Conservation (phyloP, 768 basidiomycete species). For the Pleurotus eryngii region DNA sequence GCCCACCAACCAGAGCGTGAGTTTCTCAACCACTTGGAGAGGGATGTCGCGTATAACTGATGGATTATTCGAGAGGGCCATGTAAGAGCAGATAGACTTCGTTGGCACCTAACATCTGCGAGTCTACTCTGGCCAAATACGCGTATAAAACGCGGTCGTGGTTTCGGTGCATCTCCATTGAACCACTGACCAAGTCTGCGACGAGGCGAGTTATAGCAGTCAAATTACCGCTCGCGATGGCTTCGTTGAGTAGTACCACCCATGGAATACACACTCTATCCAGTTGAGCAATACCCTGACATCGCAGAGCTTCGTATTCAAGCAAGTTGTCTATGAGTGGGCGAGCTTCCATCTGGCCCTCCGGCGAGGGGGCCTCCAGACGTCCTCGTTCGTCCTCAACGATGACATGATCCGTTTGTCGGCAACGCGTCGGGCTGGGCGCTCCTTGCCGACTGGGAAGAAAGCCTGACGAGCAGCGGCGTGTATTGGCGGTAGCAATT, state of each 20-base stretch:
- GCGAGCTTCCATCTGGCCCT: neutral
- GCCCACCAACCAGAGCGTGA: neutral
- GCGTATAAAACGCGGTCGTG: neutral
- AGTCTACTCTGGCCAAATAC: neutral
- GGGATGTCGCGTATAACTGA: neutral
- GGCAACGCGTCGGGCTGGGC: neutral
- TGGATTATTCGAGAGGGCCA: neutral
- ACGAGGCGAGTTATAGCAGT: neutral
- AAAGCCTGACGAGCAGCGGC: neutral
- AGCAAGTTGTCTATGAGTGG: too few relatives aligned
- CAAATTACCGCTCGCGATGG: neutral
- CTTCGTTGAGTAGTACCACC: neutral
- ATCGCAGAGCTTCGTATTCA: too few relatives aligned
- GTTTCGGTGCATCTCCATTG: neutral
- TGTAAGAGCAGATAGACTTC: slow-evolving; percentile 1
- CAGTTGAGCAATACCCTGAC: too few relatives aligned
- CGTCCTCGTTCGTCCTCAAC: neutral
- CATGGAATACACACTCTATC: neutral
- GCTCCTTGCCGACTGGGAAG: neutral
- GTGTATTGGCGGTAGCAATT: neutral
- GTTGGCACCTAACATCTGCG: neutral
- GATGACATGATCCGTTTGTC: neutral
- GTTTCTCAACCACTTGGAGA: neutral
- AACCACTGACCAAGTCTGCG: neutral
- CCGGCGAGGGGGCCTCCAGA: neutral